Evolutionary conservation across 2,329 filamentous ascomycete genomes (phyloP), one percentile per base, ranked within the genome.

Genomic region (Exophiala aquamarina): DNA sequence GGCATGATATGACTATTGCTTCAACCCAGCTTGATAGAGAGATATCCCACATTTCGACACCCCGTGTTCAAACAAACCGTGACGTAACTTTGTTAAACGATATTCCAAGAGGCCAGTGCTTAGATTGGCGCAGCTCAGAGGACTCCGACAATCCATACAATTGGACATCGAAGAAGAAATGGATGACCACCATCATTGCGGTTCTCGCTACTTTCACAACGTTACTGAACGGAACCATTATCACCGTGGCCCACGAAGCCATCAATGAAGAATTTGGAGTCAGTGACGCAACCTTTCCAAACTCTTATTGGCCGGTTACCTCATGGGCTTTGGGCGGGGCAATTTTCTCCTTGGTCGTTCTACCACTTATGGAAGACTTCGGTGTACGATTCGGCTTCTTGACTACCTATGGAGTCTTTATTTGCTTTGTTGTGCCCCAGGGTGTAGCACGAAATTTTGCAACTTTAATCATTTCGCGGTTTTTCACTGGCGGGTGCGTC

Each of bases 271-370:
- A 46, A 15, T 57, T 57, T 37, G 13, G 49, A 29, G 36, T 56
- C 37, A 53, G 52, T 46, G 58, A 72, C 35, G 59, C 61, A 14
- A 39, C 42, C 0, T 72, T 73, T 40, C 68, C 70, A 10, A 58
- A 70, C 44, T 66, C 65, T 8, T 71, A 68, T 48, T 73, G 67
- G 64, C 61, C 65, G 2, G 65, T 69, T 0, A 61, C 70, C 4
- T 66, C 64, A 4, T 73, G 69, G 71, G 69, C 66, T 14, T 41
- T 72, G 1, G 70, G 70, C 2, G 71, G 65, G 7, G 72, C 68
- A 3, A 50, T 70, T 1, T 67, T 66, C 9, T 68, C 70, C 5
- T 50, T 74, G 4, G 37, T 71, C 3, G 63, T 69, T 1, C 47
- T 75, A 2, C 71, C 71, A 1, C 43, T 72, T 17, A 72, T 71